These are phyloP conservation scores for Aegilops umbellulata DNA, from an alignment of 176 grass and related monocot genomes.

Conservation along the genomic window DNA sequence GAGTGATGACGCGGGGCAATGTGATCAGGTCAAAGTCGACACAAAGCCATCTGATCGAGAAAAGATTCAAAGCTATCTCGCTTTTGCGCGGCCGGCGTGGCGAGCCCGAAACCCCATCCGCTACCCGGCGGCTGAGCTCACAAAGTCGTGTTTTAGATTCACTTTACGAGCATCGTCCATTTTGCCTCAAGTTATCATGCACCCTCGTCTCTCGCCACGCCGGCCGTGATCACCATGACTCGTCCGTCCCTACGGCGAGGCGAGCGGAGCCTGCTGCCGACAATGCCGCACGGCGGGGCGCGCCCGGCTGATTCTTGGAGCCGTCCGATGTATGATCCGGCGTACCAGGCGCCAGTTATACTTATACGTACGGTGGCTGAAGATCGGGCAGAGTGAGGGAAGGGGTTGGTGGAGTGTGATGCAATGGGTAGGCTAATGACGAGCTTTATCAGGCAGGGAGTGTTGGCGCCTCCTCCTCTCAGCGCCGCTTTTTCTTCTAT, in stretches of 20 bases:
- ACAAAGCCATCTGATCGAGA: background rate
- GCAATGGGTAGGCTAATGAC: constrained; percentile 56
- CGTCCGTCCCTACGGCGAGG: too few relatives aligned
- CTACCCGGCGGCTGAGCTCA: background rate
- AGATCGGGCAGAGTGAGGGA: background rate
- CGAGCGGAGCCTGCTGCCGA: background rate
- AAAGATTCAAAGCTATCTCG: constrained; percentile 1
- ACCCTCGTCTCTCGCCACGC: background rate
- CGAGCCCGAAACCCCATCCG: constrained; percentile 10
- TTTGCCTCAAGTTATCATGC: constrained; percentile 22
- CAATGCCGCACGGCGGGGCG: background rate
- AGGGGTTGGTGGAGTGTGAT: constrained; percentile 33
- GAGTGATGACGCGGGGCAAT: background rate
- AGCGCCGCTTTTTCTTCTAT: too few relatives aligned
- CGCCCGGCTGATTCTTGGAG: background rate
- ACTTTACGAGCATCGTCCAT: constrained; percentile 28
- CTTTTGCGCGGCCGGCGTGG: constrained; percentile 34
- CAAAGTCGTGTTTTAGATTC: constrained; percentile 30
- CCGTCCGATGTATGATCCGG: background rate
- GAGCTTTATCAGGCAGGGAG: constrained; percentile 67
- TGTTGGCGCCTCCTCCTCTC: too few relatives aligned
- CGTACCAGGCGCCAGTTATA: background rate
- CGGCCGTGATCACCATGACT: too few relatives aligned
- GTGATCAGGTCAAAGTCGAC: constrained; percentile 27
- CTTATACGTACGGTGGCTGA: background rate